Conservation (phyloP, 257 asterid species). For the Nicotiana undulata region DNA sequence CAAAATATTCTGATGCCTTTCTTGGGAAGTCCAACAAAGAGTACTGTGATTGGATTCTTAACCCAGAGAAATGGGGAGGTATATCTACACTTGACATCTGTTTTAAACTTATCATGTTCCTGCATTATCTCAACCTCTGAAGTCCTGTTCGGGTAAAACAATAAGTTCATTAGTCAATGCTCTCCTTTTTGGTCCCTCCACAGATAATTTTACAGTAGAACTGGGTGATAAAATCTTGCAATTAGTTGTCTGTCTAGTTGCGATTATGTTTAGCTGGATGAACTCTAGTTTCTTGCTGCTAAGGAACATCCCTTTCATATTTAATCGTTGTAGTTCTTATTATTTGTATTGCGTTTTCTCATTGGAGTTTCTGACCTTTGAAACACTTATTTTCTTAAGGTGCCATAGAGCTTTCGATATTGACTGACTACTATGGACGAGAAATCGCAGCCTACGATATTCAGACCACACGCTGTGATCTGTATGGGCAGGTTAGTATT, state of each 20-base stretch:
- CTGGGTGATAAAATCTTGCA: neutral
- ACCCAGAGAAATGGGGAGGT: slow-evolving; percentile 99
- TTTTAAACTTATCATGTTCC: neutral
- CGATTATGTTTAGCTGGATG: neutral
- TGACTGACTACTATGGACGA: slow-evolving; percentile 65
- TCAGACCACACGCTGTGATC: slow-evolving; percentile 87
- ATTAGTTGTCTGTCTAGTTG: neutral
- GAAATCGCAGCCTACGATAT: slow-evolving; percentile 98
- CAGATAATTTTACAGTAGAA: neutral
- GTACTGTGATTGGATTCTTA: slow-evolving; percentile 84
- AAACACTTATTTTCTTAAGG: slow-evolving; percentile 37
- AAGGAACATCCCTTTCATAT: neutral
- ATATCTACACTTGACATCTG: slow-evolving; percentile 12
- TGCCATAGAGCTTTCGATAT: slow-evolving; percentile 89
- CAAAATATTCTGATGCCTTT: slow-evolving; percentile 71
- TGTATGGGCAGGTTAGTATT: slow-evolving; percentile 81
- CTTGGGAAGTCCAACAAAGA: slow-evolving; percentile 82
- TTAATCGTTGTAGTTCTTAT: neutral
- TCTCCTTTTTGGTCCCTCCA: neutral
- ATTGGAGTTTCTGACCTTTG: slow-evolving; percentile 7
- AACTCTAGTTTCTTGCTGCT: neutral
- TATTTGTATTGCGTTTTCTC: neutral
- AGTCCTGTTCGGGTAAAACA: neutral
- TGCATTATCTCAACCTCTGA: neutral
- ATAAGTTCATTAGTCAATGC: neutral